Evolutionary conservation across 176 grass and related monocot species (phyloP).

Genomic region (Musa itinerans): DNA sequence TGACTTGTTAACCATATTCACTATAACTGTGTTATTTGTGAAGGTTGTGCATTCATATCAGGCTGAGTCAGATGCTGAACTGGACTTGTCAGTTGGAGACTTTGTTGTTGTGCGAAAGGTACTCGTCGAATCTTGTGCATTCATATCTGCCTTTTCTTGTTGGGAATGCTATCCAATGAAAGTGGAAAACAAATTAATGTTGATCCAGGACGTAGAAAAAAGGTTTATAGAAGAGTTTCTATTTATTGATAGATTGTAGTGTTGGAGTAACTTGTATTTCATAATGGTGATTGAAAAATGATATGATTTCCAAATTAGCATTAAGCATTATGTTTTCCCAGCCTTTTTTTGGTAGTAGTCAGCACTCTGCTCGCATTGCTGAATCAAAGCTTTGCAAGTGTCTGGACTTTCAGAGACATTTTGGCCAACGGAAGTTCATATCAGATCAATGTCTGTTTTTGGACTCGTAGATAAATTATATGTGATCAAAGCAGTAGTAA

Average conservation of each 20-base stretch:
- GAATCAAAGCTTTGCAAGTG: neutral
- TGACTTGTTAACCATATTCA: neutral
- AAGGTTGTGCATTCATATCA: conserved; percentile 74
- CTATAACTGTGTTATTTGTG: conserved; percentile 8
- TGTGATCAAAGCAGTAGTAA: neutral
- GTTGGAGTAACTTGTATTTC: neutral
- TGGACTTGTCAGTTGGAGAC: conserved; percentile 67
- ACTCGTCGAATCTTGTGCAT: neutral
- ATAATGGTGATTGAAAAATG: neutral
- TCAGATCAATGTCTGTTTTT: neutral
- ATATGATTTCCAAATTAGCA: neutral
- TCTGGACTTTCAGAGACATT: neutral
- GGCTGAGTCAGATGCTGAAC: conserved; percentile 85
- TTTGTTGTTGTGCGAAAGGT: conserved; percentile 89
- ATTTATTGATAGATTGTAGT: neutral
- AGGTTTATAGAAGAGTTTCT: neutral
- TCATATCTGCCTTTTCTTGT: neutral
- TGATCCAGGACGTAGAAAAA: neutral
- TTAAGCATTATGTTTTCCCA: neutral
- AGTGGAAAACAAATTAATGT: neutral
- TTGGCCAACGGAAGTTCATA: neutral
- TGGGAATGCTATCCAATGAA: neutral
- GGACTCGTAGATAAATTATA: neutral
- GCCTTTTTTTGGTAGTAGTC: neutral
- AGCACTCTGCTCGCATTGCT: neutral